phyloP scores from a whole-genome alignment of 805 yeast species.

The Candida morakotiae region DNA sequence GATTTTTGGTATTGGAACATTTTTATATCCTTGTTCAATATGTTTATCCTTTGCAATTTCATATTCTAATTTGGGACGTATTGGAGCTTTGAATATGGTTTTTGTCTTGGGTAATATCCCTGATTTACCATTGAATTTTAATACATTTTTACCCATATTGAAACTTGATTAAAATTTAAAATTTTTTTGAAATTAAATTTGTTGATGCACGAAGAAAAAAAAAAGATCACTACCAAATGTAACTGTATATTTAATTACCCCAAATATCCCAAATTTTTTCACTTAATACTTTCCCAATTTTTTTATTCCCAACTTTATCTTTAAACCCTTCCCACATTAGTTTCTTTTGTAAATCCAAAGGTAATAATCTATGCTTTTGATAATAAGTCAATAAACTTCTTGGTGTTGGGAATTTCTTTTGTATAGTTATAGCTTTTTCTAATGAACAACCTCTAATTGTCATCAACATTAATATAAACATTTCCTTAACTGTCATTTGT shows the following conservation, averaged over 20 bases:
- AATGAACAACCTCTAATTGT: slow-evolving; percentile 75
- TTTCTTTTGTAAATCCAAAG: slow-evolving; percentile 24
- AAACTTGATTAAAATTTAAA: slow-evolving; percentile 1
- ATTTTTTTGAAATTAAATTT: slow-evolving; percentile 2
- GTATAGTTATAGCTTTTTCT: slow-evolving; percentile 81
- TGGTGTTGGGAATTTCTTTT: slow-evolving; percentile 69
- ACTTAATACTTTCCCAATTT: slow-evolving; percentile 49
- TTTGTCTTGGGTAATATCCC: slow-evolving; percentile 82
- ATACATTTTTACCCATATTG: slow-evolving; percentile 47
- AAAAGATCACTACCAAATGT: slow-evolving; percentile 1
- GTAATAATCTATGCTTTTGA: slow-evolving; percentile 14
- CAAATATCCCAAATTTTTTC: slow-evolving; percentile 52
- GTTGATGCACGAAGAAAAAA: background rate
- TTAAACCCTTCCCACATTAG: slow-evolving; percentile 28
- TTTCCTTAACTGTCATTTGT: slow-evolving; percentile 67
- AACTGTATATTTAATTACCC: slow-evolving; percentile 33
- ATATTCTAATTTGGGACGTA: slow-evolving; percentile 44
- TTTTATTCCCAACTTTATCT: slow-evolving; percentile 47
- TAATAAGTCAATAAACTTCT: slow-evolving; percentile 50
- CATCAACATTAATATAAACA: slow-evolving; percentile 74
- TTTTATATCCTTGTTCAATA: slow-evolving; percentile 59
- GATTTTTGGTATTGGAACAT: slow-evolving; percentile 62
- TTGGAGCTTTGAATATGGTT: slow-evolving; percentile 67
- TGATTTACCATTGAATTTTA: slow-evolving; percentile 60
- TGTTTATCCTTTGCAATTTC: slow-evolving; percentile 40